Evolutionary conservation across 805 yeast genomes (phyloP).

Genomic region (Candida namnaoensis): DNA sequence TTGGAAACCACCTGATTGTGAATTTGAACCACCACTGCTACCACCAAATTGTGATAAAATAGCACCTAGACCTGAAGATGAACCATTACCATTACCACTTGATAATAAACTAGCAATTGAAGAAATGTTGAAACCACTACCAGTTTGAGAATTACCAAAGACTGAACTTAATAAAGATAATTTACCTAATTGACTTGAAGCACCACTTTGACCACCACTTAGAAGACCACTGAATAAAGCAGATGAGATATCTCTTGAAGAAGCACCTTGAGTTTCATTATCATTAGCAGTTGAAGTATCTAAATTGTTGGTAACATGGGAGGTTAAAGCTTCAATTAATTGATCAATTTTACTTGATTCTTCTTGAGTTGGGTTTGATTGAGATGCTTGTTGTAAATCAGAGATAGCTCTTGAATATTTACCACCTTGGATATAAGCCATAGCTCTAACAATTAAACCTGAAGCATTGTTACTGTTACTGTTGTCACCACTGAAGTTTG

Average conservation of each 20-base stretch:
- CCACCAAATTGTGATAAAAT: slow-evolving; percentile 7
- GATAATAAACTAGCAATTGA: not conserved
- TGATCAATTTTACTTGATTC: slow-evolving; percentile 11
- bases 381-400: slow-evolving; percentile 13
- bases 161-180: slow-evolving; percentile 8
- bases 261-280: slow-evolving; percentile 9
- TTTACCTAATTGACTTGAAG: slow-evolving; percentile 8
- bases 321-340: slow-evolving; percentile 11
- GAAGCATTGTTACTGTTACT: slow-evolving; percentile 9
- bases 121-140: slow-evolving; percentile 1
- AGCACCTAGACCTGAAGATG: slow-evolving; percentile 2
- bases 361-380: slow-evolving; percentile 10
- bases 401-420: slow-evolving; percentile 13
- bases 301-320: slow-evolving; percentile 13
- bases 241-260: slow-evolving; percentile 11
- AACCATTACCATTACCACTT: slow-evolving; percentile 1
- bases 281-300: slow-evolving; percentile 8
- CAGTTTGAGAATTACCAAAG: slow-evolving; percentile 4
- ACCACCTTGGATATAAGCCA: slow-evolving; percentile 7
- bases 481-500: not conserved
- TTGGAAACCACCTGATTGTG: slow-evolving; percentile 2
- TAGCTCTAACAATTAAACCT: slow-evolving; percentile 14
- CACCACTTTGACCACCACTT: slow-evolving; percentile 11
- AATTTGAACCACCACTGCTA: not conserved
- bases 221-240: slow-evolving; percentile 12